Evolutionary conservation across 306 rosid genomes (phyloP).

Genomic region (Trifolium pratense): DNA sequence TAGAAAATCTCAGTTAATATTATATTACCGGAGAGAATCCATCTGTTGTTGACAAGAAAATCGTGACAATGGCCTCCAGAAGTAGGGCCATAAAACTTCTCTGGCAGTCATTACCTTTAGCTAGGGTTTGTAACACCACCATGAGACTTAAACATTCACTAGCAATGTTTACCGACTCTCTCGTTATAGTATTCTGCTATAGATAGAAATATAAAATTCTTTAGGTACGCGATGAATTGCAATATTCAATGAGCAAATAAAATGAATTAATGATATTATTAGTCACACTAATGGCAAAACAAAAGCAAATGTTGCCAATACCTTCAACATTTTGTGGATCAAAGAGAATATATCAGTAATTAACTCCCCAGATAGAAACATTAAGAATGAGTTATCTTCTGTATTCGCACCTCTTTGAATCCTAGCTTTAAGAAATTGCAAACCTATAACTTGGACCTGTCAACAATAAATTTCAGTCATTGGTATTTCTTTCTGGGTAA

Average conservation of each 20-base stretch:
- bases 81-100: slow-evolving; percentile 70
- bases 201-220: slow-evolving; percentile 34
- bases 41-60: slow-evolving; percentile 69
- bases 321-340: slow-evolving; percentile 71
- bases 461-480: slow-evolving; percentile 45
- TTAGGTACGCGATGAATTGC: slow-evolving; percentile 43
- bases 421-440: slow-evolving; percentile 78
- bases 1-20: slow-evolving; percentile 34
- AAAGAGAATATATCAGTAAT: slow-evolving; percentile 60
- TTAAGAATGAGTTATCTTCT: slow-evolving; percentile 62
- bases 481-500: slow-evolving; percentile 38
- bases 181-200: slow-evolving; percentile 73
- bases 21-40: slow-evolving; percentile 64
- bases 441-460: slow-evolving; percentile 81
- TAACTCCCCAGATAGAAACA: slow-evolving; percentile 81
- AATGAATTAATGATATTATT: slow-evolving; percentile 25
- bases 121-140: slow-evolving; percentile 72
- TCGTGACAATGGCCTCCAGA: slow-evolving; percentile 73
- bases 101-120: slow-evolving; percentile 68
- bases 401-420: slow-evolving; percentile 59
- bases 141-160: slow-evolving; percentile 83
- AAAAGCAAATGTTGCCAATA: slow-evolving; percentile 38
- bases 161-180: slow-evolving; percentile 68
- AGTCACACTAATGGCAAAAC: slow-evolving; percentile 16
- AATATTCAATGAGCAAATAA: not conserved